Conservation (phyloP, 2,329 filamentous ascomycete species). For the Sporothrix brasiliensis region DNA sequence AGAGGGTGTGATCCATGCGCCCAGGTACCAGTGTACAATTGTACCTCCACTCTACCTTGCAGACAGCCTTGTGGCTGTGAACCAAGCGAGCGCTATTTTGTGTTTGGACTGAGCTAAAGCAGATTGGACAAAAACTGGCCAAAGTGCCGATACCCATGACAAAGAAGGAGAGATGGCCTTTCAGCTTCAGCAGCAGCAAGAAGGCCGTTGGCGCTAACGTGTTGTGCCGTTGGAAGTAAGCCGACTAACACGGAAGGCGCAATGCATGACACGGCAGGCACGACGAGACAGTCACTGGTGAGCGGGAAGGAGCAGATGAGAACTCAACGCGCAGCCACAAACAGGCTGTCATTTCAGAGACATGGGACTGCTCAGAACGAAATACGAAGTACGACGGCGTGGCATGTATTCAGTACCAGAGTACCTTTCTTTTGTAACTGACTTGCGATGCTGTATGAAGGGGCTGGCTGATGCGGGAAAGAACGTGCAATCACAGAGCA, state of each 20-base stretch:
- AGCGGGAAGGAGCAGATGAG: neutral
- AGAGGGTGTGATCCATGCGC: neutral
- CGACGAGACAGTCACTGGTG: neutral
- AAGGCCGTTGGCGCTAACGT: too few species aligned
- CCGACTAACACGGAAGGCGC: neutral
- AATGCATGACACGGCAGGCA: conserved; percentile 4
- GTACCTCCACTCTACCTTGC: neutral
- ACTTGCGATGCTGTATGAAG: conserved; percentile 3
- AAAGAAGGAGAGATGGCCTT: neutral
- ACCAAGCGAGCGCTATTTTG: too few species aligned
- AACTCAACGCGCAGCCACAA: neutral
- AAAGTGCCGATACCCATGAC: neutral
- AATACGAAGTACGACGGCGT: neutral
- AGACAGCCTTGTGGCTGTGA: conserved; percentile 20
- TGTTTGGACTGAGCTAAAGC: neutral
- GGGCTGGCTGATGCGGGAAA: neutral
- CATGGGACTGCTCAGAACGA: too few species aligned
- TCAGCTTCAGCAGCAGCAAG: too few species aligned
- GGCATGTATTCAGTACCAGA: too few species aligned
- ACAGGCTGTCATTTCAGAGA: neutral
- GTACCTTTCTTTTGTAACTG: neutral
- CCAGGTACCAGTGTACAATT: neutral
- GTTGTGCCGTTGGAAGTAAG: conserved; percentile 5
- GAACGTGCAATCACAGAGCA: neutral
- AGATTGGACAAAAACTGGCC: neutral